phyloP scores from a whole-genome alignment of 768 basidiomycete species.

The Lentinus brumalis region DNA sequence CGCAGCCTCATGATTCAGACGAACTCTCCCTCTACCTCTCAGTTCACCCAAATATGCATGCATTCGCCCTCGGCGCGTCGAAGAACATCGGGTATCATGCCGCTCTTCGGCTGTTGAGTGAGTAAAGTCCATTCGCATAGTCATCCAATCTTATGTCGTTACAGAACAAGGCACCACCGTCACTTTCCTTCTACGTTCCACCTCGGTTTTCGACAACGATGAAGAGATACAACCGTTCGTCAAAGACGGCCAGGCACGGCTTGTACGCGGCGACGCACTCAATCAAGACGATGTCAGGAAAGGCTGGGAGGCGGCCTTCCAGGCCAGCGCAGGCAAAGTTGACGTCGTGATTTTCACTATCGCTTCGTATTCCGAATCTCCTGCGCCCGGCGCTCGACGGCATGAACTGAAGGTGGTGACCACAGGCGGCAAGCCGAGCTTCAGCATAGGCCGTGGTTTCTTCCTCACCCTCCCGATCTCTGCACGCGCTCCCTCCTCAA shows the following conservation, averaged over 20 bases:
- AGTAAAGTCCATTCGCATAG: background rate
- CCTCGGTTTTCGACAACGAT: slow-evolving; percentile 55
- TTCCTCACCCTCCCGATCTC: slow-evolving; percentile 55
- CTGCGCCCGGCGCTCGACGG: background rate
- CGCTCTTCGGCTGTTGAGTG: slow-evolving; percentile 34
- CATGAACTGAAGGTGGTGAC: slow-evolving; percentile 1
- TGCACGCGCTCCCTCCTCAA: slow-evolving; percentile 60
- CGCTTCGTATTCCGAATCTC: slow-evolving; percentile 41
- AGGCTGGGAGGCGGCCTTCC: slow-evolving; percentile 46
- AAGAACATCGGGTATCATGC: slow-evolving; percentile 42
- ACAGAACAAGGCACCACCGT: slow-evolving; percentile 60
- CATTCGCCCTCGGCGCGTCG: slow-evolving; percentile 40
- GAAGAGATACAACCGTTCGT: slow-evolving; percentile 53
- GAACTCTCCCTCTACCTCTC: background rate
- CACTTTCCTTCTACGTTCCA: slow-evolving; percentile 61
- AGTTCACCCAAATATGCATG: slow-evolving; percentile 27
- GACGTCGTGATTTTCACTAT: slow-evolving; percentile 64
- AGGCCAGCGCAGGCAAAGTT: slow-evolving; percentile 34
- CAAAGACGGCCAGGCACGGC: slow-evolving; percentile 49
- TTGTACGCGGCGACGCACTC: slow-evolving; percentile 65
- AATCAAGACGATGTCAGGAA: slow-evolving; percentile 49
- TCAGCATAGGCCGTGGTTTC: slow-evolving; percentile 45
- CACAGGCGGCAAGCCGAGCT: slow-evolving; percentile 49
- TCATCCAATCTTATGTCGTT: background rate
- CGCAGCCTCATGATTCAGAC: background rate